A percentile compares a stretch with the other conserved stretches of the same genome.
Conservation (phyloP, 805 yeast genomes). For the Phaffomyces antillensis region DNA sequence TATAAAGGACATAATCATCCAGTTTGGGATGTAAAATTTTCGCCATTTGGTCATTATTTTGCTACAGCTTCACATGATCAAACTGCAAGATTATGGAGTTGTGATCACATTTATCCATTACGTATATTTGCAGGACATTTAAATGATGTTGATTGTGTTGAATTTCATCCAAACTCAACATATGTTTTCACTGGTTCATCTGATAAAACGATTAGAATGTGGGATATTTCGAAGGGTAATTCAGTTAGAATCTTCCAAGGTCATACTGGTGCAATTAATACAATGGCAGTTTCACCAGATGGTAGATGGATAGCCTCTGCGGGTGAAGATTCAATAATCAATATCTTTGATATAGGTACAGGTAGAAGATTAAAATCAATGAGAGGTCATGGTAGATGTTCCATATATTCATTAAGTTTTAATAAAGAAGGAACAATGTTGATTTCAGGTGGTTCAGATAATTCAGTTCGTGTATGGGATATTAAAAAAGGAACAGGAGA, state of each 20-base stretch:
- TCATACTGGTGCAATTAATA: conserved; percentile 81
- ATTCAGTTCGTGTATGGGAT: conserved; percentile 94
- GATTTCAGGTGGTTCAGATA: conserved; percentile 89
- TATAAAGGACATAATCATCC: conserved; percentile 96
- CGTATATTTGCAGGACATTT: conserved; percentile 96
- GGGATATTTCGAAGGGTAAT: conserved; percentile 89
- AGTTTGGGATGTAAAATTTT: conserved; percentile 93
- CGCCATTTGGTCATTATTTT: conserved; percentile 95
- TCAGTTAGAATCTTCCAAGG: conserved; percentile 90
- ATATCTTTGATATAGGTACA: conserved; percentile 90
- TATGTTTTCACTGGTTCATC: conserved; percentile 92
- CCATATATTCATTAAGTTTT: conserved; percentile 79
- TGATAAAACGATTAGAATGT: conserved; percentile 95
- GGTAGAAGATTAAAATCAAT: conserved; percentile 83
- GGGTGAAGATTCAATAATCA: conserved; percentile 84
- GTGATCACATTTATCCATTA: conserved; percentile 94
- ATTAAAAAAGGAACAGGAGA: conserved; percentile 79
- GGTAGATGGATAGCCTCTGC: conserved; percentile 96
- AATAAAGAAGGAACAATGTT: conserved; percentile 83
- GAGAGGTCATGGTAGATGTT: conserved; percentile 90
- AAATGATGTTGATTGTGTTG: conserved; percentile 91
- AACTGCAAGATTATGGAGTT: conserved; percentile 96
- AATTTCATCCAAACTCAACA: conserved; percentile 93
- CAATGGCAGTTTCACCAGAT: conserved; percentile 88
- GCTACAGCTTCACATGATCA: conserved; percentile 98